Evolutionary conservation across 1,284 basidiomycete genomes (phyloP), one percentile per base, ranked within the genome.

Genomic region (Pyrrhoderma noxium): DNA sequence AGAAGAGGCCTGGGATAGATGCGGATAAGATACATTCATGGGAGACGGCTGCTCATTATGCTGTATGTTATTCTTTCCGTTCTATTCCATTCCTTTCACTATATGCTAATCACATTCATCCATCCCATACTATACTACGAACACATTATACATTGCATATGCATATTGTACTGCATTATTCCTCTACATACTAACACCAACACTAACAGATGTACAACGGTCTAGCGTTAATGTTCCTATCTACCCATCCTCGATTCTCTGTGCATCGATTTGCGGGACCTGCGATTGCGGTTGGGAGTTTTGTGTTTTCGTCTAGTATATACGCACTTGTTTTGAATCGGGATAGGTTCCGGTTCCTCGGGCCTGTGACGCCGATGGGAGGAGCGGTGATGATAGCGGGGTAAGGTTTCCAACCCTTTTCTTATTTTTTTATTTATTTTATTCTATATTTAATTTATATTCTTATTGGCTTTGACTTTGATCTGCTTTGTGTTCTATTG

Each of bases 311-410:
- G 14, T 80, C 81, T 1, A 81, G 77, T 53, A 87, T 92, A 59
- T 76, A 84, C 60, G 70, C 70, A 0, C 68, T 90, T 38, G 76
- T 87, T 16, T 64, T 87, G 39, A 72, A 73, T 52, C 67, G 71
- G 9, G 80, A 82, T 44, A 68, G 82, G 39, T 67, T 79, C 57
- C 80, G 68, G 60, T 72, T 78, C 53, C 61, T 90, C 41, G 89
- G 87, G 0, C 87, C 86, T 2, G 65, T 89, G 42, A 91, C 89
- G 11, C 89, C 89, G 0, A 57, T 91, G 16, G 89, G 88, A 2
- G 89, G 83, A 2, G 55, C 77, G 21, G 58, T 79, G 2, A 85
- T 89, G 82, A 88, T 90, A 60, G 78, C 80, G 47, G 89, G 89
- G 86, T 90, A 62, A 72, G 83, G 65, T 44, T 23, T 39, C 40